A percentile compares a stretch with the other conserved stretches of the same genome.
Evolutionary conservation across 345 rosid species (phyloP).

Genomic region (Lepidium aucheri): DNA sequence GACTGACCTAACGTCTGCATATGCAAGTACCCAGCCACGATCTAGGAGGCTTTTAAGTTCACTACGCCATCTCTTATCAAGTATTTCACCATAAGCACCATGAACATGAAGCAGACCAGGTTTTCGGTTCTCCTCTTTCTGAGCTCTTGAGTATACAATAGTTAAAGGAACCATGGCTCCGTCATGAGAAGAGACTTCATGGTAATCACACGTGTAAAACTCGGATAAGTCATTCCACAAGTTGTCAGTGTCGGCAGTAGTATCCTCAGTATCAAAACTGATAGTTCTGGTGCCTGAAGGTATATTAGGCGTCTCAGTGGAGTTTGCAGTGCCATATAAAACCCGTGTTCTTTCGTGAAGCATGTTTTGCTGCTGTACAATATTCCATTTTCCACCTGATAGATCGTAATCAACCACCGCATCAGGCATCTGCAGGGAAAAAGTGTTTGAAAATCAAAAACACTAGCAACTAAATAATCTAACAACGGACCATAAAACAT

Average conservation of each 20-base stretch:
- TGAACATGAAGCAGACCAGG: constrained; percentile 88
- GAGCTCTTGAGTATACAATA: constrained; percentile 51
- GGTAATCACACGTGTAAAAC: constrained; percentile 73
- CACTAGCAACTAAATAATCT: neutral
- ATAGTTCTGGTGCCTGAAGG: constrained; percentile 28
- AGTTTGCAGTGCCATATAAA: constrained; percentile 66
- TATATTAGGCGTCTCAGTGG: constrained; percentile 32
- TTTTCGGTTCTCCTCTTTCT: constrained; percentile 34
- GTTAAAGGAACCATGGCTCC: constrained; percentile 78
- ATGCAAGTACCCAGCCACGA: constrained; percentile 94
- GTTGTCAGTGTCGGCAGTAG: constrained; percentile 45
- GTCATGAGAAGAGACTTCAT: constrained; percentile 60
- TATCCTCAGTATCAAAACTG: constrained; percentile 32
- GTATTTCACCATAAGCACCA: constrained; percentile 92
- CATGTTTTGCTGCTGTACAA: constrained; percentile 89
- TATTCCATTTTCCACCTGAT: constrained; percentile 75
- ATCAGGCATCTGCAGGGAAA: constrained; percentile 73
- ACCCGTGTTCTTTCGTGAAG: constrained; percentile 85
- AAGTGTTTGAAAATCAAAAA: neutral
- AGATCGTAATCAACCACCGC: constrained; percentile 90
- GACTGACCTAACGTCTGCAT: constrained; percentile 91
- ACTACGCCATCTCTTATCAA: constrained; percentile 83
- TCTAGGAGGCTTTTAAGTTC: constrained; percentile 97
- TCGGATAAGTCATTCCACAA: constrained; percentile 91
- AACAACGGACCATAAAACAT: neutral